Conservation (phyloP, 1,139 yeast genomes). For the Kodamaea plutei region DNA sequence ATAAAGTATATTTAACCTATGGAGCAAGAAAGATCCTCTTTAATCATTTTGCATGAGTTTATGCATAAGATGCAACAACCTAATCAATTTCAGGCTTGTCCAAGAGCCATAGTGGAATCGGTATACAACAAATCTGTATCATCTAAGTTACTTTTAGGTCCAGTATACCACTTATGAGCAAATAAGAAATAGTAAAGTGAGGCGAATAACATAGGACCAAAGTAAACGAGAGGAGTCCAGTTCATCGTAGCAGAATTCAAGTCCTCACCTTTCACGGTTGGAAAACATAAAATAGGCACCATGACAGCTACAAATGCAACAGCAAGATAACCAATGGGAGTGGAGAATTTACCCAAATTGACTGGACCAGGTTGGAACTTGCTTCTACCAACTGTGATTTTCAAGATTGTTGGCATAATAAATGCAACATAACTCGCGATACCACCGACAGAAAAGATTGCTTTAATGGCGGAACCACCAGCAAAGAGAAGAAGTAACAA, state of each 20-base stretch:
- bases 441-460: slow-evolving; percentile 74
- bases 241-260: slow-evolving; percentile 52
- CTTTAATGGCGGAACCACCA: slow-evolving; percentile 67
- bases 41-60: too few species aligned
- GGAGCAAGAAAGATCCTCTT: too few species aligned
- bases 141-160: slow-evolving; percentile 60
- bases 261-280: slow-evolving; percentile 46
- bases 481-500: slow-evolving; percentile 58
- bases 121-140: slow-evolving; percentile 21
- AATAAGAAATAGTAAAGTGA: slow-evolving; percentile 49
- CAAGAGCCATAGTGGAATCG: too few species aligned
- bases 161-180: slow-evolving; percentile 62
- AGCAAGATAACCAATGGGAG: slow-evolving; percentile 40
- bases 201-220: slow-evolving; percentile 58
- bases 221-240: slow-evolving; percentile 67
- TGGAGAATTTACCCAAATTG: slow-evolving; percentile 55
- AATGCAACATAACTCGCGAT: slow-evolving; percentile 69
- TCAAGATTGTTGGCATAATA: slow-evolving; percentile 60
- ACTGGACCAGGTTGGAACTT: slow-evolving; percentile 67
- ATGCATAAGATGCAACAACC: too few species aligned
- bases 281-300: slow-evolving; percentile 67
- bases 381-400: slow-evolving; percentile 51
- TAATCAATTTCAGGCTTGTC: too few species aligned
- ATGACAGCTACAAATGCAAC: slow-evolving; percentile 50
- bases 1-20: too few species aligned